These are phyloP conservation scores for Phytopythium delawarense DNA, from an alignment of 352 stramenopile species.

Conservation along the genomic window DNA sequence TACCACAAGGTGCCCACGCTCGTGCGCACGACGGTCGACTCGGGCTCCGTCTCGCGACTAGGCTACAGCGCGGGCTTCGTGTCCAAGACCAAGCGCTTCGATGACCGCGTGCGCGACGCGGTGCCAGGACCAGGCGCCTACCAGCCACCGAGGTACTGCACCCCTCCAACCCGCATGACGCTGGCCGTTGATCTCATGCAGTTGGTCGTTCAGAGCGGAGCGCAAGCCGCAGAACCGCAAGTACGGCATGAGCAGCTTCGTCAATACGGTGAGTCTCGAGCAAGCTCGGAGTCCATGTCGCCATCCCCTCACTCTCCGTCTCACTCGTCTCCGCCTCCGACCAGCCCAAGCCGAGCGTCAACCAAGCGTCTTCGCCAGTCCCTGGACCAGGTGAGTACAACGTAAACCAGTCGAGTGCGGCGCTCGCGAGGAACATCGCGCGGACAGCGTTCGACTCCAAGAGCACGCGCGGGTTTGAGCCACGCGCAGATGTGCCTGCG, in stretches of 20 bases:
- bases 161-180: background rate
- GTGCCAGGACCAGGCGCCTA: slow-evolving; percentile 67
- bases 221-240: slow-evolving; percentile 53
- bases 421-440: slow-evolving; percentile 47
- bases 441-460: slow-evolving; percentile 65
- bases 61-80: slow-evolving; percentile 77
- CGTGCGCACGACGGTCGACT: slow-evolving; percentile 53
- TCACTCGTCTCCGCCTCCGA: background rate
- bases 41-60: slow-evolving; percentile 67
- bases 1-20: slow-evolving; percentile 68
- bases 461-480: slow-evolving; percentile 45
- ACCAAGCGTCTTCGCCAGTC: slow-evolving; percentile 21
- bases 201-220: slow-evolving; percentile 23
- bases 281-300: background rate
- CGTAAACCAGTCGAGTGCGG: slow-evolving; percentile 24
- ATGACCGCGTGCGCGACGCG: slow-evolving; percentile 36
- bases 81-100: slow-evolving; percentile 74
- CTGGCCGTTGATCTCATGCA: no score
- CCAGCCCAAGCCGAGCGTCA: slow-evolving; percentile 28
- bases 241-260: slow-evolving; percentile 68
- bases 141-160: slow-evolving; percentile 36
- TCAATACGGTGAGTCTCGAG: slow-evolving; percentile 29
- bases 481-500: slow-evolving; percentile 37
- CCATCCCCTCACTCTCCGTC: background rate
- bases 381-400: slow-evolving; percentile 61